Evolutionary conservation across 2,329 filamentous ascomycete genomes (phyloP).

Genomic region (Nemania bipapillata): DNA sequence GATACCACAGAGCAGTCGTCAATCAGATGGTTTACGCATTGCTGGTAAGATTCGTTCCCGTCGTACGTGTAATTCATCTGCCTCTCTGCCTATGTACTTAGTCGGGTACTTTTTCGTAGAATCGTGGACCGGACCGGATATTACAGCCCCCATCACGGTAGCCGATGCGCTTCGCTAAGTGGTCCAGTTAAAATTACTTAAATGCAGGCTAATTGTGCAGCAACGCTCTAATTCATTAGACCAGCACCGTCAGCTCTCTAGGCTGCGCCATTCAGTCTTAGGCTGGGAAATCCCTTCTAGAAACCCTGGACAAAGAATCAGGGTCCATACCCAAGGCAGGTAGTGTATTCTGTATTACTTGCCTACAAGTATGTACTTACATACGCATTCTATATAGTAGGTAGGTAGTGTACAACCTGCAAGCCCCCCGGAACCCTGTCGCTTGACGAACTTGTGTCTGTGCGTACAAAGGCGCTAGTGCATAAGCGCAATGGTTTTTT

Average conservation of each 20-base stretch:
- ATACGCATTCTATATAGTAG: too few species aligned
- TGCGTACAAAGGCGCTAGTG: constrained; percentile 6
- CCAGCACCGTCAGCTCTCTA: constrained; percentile 18
- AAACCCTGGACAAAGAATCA: constrained; percentile 11
- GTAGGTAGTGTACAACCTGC: neutral
- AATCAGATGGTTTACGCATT: neutral
- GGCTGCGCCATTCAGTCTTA: constrained; percentile 10
- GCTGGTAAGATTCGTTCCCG: neutral
- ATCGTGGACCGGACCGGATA: constrained; percentile 24
- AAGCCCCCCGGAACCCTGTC: constrained; percentile 23
- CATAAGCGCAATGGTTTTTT: neutral
- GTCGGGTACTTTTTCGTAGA: neutral
- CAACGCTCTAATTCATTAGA: neutral
- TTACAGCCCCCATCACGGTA: constrained; percentile 27
- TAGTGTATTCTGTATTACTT: neutral
- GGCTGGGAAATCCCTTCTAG: constrained; percentile 25
- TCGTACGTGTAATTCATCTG: constrained; percentile 11
- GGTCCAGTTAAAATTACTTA: constrained; percentile 31
- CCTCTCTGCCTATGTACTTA: neutral
- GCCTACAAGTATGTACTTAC: too few species aligned
- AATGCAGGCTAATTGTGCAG: constrained; percentile 1
- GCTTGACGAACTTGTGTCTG: constrained; percentile 26
- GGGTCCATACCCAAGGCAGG: constrained; percentile 13
- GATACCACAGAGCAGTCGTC: neutral
- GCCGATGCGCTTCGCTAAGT: constrained; percentile 28